Evolutionary conservation across 345 rosid species (phyloP), one percentile per base, ranked within the genome.

Genomic region (Kernera saxatilis): DNA sequence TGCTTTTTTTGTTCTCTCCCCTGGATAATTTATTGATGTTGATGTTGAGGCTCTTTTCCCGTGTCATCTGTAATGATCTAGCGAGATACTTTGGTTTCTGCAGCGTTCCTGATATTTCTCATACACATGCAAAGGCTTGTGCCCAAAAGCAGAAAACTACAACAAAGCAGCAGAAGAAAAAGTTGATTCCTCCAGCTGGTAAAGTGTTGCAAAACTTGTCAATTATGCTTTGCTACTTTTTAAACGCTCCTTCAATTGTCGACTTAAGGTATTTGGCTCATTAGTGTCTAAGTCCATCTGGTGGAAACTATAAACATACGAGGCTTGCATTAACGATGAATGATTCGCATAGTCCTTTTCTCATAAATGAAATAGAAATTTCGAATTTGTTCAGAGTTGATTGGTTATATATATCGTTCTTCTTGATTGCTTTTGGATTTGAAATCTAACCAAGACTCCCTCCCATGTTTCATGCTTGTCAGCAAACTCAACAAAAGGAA

Each of bases 141-240:
- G 29, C 33, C 49, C 72, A 52, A 65, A 64, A 49, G 76, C 74
- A 51, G 17, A 73, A 77, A 69, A 23, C 54, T 39, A 65, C 60
- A 58, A 49, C 65, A 23, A 77, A 75, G 64, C 77, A 61, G 73
- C 80, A 74, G 63, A 75, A 13, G 9, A 40, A 63, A 43, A 78
- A 73, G 64, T 41, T 33, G n/a, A 46, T 26, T 32, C 67, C 53
- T 49, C 27, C 64, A 58, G 49, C 80, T 64, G 90, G 93, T 85
- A 80, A 77, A 64, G 15, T 64, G 41, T 17, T 69, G 30, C 66
- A 22, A 17, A 40, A 51, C 37, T 69, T 19, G 4, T 55, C 50
- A 63, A 19, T 36, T 35, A 21, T 29, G 60, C 18, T 45, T 63
- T 29, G n/a, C 37, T 49, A 25, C 25, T 39, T 29, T 69, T 18